phyloP scores from a whole-genome alignment of 441 rosid species.

The Mallotus repandus region DNA sequence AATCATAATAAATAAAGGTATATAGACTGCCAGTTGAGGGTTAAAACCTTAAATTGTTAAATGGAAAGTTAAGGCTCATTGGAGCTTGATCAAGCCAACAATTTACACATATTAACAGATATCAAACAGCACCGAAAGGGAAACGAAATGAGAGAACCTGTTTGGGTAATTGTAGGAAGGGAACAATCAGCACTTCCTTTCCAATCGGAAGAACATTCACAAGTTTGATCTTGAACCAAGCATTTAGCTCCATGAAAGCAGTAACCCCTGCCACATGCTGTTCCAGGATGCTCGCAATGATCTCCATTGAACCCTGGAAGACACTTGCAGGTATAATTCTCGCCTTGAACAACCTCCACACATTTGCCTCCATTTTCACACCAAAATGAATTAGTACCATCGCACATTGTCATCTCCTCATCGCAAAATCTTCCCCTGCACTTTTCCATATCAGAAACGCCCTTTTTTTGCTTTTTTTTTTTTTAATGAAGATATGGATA shows the following conservation, averaged over 20 bases:
- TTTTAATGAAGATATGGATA: too few species aligned
- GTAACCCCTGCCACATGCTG: neutral
- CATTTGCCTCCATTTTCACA: conserved; percentile 8
- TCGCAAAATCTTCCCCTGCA: neutral
- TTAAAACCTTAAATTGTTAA: too few species aligned
- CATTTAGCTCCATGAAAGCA: neutral
- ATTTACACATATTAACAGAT: too few species aligned
- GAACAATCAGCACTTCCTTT: conserved; percentile 3
- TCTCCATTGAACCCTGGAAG: neutral
- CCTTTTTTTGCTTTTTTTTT: too few species aligned
- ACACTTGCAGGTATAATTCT: neutral
- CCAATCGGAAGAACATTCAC: neutral
- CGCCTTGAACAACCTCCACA: conserved; percentile 3
- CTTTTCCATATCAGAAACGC: too few species aligned
- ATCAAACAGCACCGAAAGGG: too few species aligned
- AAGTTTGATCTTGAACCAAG: neutral
- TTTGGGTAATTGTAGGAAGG: neutral
- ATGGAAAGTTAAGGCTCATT: too few species aligned
- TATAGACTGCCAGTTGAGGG: too few species aligned
- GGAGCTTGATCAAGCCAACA: too few species aligned
- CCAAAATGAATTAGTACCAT: conserved; percentile 1
- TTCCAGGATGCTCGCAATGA: neutral
- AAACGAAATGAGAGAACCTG: neutral
- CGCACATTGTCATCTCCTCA: conserved; percentile 1
- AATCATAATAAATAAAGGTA: neutral